Evolutionary conservation across 176 grass and related monocot genomes (phyloP).

Genomic region (Aechmea fasciata): DNA sequence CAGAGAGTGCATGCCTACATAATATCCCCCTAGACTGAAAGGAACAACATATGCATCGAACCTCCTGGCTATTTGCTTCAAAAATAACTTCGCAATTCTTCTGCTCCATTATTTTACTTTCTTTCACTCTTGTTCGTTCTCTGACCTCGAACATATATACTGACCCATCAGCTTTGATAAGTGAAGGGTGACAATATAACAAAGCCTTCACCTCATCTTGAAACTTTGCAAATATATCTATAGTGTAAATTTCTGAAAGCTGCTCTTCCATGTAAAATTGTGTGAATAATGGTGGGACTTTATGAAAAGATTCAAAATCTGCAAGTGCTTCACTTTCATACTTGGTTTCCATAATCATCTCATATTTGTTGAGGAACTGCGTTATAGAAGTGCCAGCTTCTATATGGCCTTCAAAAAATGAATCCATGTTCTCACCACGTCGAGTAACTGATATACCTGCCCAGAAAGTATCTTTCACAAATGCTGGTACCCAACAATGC

Average conservation of each 20-base stretch:
- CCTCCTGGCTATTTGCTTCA: conserved; percentile 3
- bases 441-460: conserved; percentile 20
- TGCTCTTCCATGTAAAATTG: conserved; percentile 35
- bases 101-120: conserved; percentile 9
- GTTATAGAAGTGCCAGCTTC: conserved; percentile 11
- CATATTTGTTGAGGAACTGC: conserved; percentile 17
- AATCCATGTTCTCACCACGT: conserved; percentile 10
- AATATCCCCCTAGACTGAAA: conserved; percentile 10
- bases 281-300: conserved; percentile 17
- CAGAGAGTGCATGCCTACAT: conserved; percentile 16
- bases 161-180: conserved; percentile 3
- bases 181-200: conserved; percentile 12
- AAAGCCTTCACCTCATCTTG: conserved; percentile 17
- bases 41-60: conserved; percentile 23
- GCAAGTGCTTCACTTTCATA: conserved; percentile 19
- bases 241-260: conserved; percentile 21
- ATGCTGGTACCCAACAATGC: conserved; percentile 16
- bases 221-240: conserved; percentile 27
- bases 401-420: conserved; percentile 4
- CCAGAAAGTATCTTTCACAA: conserved; percentile 26
- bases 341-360: conserved; percentile 2
- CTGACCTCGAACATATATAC: conserved; percentile 14
- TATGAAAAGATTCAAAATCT: conserved; percentile 25
- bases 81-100: conserved; percentile 16
- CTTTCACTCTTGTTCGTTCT: conserved; percentile 9